Evolutionary conservation across 768 basidiomycete species (phyloP).

Genomic region (Kwoniella dendrophila): DNA sequence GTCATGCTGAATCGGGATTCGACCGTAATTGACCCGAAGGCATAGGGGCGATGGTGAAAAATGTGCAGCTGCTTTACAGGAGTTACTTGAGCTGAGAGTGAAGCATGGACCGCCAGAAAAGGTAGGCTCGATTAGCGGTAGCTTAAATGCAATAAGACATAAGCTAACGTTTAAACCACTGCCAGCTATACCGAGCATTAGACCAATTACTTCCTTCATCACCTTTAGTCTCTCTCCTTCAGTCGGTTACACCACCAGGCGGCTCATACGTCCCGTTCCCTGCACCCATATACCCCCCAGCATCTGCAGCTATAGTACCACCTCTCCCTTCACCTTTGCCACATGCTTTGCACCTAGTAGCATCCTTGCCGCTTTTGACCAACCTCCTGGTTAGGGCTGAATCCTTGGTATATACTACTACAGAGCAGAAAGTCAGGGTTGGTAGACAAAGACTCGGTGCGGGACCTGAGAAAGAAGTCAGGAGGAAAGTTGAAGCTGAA

Average conservation of each 20-base stretch:
- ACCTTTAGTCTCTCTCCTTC: conserved; percentile 65
- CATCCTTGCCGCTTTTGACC: conserved; percentile 70
- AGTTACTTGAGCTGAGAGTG: conserved; percentile 67
- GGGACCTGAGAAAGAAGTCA: conserved; percentile 50
- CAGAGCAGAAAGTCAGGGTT: conserved; percentile 67
- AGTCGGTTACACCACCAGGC: conserved; percentile 68
- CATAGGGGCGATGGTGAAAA: conserved; percentile 72
- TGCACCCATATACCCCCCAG: conserved; percentile 41
- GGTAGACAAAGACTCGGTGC: conserved; percentile 73
- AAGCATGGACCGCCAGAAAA: conserved; percentile 66
- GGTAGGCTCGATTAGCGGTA: conserved; percentile 56
- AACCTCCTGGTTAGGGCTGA: conserved; percentile 63
- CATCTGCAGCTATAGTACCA: conserved; percentile 63
- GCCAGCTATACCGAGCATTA: conserved; percentile 69
- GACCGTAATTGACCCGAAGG: not conserved
- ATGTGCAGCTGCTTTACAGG: conserved; percentile 79
- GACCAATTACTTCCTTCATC: conserved; percentile 75
- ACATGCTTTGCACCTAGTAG: conserved; percentile 62
- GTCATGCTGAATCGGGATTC: conserved; percentile 32
- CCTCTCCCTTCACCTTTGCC: conserved; percentile 63
- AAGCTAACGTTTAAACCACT: not conserved
- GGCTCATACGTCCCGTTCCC: conserved; percentile 47
- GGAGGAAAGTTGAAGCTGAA: conserved; percentile 47
- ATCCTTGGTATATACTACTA: conserved; percentile 23
- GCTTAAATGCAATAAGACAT: too few species aligned